phyloP scores from a whole-genome alignment of 768 basidiomycete genomes.

The Boletellus ananiceps region DNA sequence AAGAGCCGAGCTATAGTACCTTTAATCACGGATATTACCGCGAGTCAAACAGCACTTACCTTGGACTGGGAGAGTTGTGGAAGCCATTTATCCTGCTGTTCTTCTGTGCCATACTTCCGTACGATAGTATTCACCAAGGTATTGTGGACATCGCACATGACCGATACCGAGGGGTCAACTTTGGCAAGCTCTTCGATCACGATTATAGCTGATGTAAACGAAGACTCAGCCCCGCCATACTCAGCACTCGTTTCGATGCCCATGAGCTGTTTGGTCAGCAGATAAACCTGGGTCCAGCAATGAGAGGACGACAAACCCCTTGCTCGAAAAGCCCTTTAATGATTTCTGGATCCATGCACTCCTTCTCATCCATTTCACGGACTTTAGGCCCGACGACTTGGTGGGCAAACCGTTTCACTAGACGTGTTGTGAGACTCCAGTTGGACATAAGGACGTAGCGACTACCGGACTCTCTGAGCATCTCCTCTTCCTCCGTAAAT shows the following conservation, averaged over 20 bases:
- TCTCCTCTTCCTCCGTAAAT: slow-evolving; percentile 92
- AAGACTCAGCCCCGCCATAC: slow-evolving; percentile 82
- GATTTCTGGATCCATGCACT: slow-evolving; percentile 84
- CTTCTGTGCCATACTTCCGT: slow-evolving; percentile 77
- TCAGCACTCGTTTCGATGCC: slow-evolving; percentile 89
- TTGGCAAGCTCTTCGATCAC: slow-evolving; percentile 97
- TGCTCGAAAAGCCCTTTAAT: slow-evolving; percentile 92
- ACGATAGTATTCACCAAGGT: slow-evolving; percentile 96
- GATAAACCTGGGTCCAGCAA: neutral
- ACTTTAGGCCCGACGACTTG: slow-evolving; percentile 91
- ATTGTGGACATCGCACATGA: slow-evolving; percentile 97
- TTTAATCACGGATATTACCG: neutral
- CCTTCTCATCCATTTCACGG: slow-evolving; percentile 96
- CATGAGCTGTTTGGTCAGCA: slow-evolving; percentile 65
- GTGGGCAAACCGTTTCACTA: slow-evolving; percentile 83
- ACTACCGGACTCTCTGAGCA: slow-evolving; percentile 89
- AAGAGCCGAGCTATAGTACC: slow-evolving; percentile 75
- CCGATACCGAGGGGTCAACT: slow-evolving; percentile 93
- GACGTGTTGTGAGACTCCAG: slow-evolving; percentile 5
- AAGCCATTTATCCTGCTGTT: slow-evolving; percentile 84
- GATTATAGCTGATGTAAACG: slow-evolving; percentile 94
- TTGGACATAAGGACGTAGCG: neutral
- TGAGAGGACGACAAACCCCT: slow-evolving; percentile 55
- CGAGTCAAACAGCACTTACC: slow-evolving; percentile 37
- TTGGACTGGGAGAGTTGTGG: slow-evolving; percentile 75